A percentile compares a stretch with the other conserved stretches of the same genome.
These are phyloP conservation scores for Debaryomycetaceae sp. DNA, from an alignment of 1,139 yeast genomes.

Conservation along the genomic window DNA sequence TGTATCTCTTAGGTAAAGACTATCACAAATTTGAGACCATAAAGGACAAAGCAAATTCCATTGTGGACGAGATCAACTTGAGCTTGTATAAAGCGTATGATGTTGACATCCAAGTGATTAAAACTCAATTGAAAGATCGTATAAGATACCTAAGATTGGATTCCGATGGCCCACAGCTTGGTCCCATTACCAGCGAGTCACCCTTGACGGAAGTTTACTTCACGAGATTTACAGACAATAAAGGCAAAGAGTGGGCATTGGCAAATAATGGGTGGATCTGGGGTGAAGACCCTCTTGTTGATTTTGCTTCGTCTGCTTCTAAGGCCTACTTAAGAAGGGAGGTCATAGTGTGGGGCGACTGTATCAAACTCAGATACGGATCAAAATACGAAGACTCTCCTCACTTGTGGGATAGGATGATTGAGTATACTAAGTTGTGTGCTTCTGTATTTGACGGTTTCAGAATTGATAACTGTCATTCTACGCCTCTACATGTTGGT, in stretches of 20 bases:
- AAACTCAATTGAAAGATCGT: slow-evolving; percentile 70
- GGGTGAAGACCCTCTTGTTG: slow-evolving; percentile 93
- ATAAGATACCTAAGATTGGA: slow-evolving; percentile 75
- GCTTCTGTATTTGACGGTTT: slow-evolving; percentile 86
- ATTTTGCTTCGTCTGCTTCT: slow-evolving; percentile 79
- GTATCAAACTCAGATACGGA: slow-evolving; percentile 91
- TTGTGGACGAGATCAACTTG: slow-evolving; percentile 75
- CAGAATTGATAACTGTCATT: slow-evolving; percentile 92
- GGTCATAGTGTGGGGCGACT: slow-evolving; percentile 97
- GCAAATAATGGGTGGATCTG: slow-evolving; percentile 99
- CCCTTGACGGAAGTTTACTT: slow-evolving; percentile 88
- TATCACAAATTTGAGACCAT: slow-evolving; percentile 28
- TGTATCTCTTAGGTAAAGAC: slow-evolving; percentile 30
- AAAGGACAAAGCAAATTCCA: slow-evolving; percentile 41
- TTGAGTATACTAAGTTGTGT: slow-evolving; percentile 64
- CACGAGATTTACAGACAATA: slow-evolving; percentile 56
- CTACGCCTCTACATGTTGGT: slow-evolving; percentile 94
- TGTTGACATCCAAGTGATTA: slow-evolving; percentile 60
- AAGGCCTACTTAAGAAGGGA: slow-evolving; percentile 86
- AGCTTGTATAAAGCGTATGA: slow-evolving; percentile 76
- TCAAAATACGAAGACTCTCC: slow-evolving; percentile 76
- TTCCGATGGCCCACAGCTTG: slow-evolving; percentile 74
- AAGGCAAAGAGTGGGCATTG: slow-evolving; percentile 63
- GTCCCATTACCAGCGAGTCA: slow-evolving; percentile 48
- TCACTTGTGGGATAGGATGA: slow-evolving; percentile 84